Evolutionary conservation across 2,329 filamentous ascomycete genomes (phyloP), one percentile per base, ranked within the genome.

Genomic region (Aspergillus versicolor): DNA sequence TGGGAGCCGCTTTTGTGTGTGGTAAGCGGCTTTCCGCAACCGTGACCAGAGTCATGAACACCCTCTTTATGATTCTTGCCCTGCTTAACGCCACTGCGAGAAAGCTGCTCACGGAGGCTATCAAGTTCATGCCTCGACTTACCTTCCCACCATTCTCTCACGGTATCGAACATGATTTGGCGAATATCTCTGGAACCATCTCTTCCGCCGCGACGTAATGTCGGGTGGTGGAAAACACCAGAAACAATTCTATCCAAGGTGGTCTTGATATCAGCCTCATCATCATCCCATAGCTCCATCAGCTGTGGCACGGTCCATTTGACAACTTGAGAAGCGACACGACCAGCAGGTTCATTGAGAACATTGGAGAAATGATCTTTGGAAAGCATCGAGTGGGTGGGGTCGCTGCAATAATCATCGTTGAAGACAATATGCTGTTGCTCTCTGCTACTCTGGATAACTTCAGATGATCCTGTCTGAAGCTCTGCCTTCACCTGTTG

Each of bases 291-390:
- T 66, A 88, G 90, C 37, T 89, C 79, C 78, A 97, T 94, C 60
- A 97, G 78, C 73, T 96, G 91, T 8, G 93, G 93, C 13, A 96
- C 91, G 21, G 88, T 88, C 91, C 92, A 97, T 56, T 84, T 84
- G 43, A 97, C 79, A 47, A 92, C 86, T 66, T 87, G 84, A 61
- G 88, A 89, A 24, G 92, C 91, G 58, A 92, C 85, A 67, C 88
- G 88, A 55, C 92, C 92, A 45, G 91, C 92, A 43, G 92, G 84
- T 71, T 96, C 92, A 71, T 97, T 97, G 58, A 97, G 82, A 32
- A 92, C 80, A 69, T 95, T 95, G 62, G 88, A 90, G 74, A 97
- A 97, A 75, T 97, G 92, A 68, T 97, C 92, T 78, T 97, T 97
- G 58, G 91, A 92, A 52, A 97, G 80, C 92, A 96, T 96, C 19